Conservation (phyloP, 306 rosid genomes). For the Prunus campanulata region DNA sequence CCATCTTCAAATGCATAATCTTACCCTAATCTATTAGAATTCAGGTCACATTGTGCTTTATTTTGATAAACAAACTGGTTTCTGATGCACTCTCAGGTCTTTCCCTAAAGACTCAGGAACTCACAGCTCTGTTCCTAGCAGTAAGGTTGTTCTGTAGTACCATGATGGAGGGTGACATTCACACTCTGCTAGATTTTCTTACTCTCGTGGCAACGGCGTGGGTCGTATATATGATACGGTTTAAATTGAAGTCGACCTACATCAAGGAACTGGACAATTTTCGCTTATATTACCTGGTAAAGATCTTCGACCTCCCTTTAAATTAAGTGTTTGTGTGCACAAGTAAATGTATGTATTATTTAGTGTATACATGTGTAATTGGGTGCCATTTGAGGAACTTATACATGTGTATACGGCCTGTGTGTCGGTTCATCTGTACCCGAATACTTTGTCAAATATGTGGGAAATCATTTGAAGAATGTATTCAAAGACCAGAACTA, state of each 20-base stretch:
- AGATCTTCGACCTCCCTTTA: neutral
- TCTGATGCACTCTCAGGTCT: conserved; percentile 46
- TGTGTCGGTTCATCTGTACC: neutral
- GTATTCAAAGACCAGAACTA: neutral
- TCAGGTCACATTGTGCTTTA: neutral
- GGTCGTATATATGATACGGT: conserved; percentile 64
- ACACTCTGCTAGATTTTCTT: conserved; percentile 44
- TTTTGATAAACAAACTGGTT: conserved; percentile 7
- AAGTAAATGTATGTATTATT: too few relatives aligned
- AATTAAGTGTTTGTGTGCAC: neutral
- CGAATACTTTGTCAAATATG: neutral
- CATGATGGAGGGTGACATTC: conserved; percentile 37
- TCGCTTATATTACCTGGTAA: conserved; percentile 56
- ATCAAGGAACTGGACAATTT: conserved; percentile 64
- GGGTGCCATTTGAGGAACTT: neutral
- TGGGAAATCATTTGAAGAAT: neutral
- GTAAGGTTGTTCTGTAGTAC: conserved; percentile 44
- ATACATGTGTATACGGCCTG: neutral
- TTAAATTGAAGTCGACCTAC: conserved; percentile 62
- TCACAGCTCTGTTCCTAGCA: conserved; percentile 59
- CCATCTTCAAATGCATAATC: too few relatives aligned
- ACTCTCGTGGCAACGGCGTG: conserved; percentile 49
- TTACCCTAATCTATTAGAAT: too few relatives aligned
- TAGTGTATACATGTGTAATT: too few relatives aligned
- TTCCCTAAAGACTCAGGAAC: conserved; percentile 71